A percentile compares a stretch with the other conserved stretches of the same genome.
Evolutionary conservation across 2,329 filamentous ascomycete species (phyloP).

Genomic region (Kalmusia sp.): DNA sequence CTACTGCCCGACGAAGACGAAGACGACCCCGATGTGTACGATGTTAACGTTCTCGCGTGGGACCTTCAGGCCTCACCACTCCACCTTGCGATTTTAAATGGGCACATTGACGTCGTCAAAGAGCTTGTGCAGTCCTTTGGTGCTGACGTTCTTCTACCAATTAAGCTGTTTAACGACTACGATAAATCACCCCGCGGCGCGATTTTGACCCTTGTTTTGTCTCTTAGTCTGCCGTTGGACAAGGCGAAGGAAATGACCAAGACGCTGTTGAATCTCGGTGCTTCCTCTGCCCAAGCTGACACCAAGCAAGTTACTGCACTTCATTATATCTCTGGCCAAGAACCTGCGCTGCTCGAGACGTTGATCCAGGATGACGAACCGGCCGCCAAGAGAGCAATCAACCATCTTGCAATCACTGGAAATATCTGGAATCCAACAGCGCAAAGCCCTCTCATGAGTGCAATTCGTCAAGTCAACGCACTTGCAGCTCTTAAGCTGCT

Average conservation of each 20-base stretch:
- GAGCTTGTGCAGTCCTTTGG: slow-evolving; percentile 74
- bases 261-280: slow-evolving; percentile 72
- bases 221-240: slow-evolving; percentile 67
- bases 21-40: slow-evolving; percentile 78
- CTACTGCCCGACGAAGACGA: slow-evolving; percentile 63
- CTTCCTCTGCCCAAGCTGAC: slow-evolving; percentile 77
- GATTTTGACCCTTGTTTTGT: slow-evolving; percentile 74
- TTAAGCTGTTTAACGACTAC: slow-evolving; percentile 66
- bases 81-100: slow-evolving; percentile 79
- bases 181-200: slow-evolving; percentile 62
- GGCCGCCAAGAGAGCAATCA: slow-evolving; percentile 68
- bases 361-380: slow-evolving; percentile 64
- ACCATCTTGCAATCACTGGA: slow-evolving; percentile 63
- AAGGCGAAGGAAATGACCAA: slow-evolving; percentile 70
- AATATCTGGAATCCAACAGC: slow-evolving; percentile 43
- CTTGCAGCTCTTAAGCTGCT: slow-evolving; percentile 67
- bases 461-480: slow-evolving; percentile 62
- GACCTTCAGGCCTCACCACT: slow-evolving; percentile 76
- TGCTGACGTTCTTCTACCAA: slow-evolving; percentile 76
- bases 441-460: slow-evolving; percentile 63
- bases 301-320: slow-evolving; percentile 69
- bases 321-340: slow-evolving; percentile 66
- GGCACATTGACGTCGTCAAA: slow-evolving; percentile 73
- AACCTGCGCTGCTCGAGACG: slow-evolving; percentile 55
- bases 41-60: slow-evolving; percentile 82